Base-by-base conservation (phyloP, 495 filamentous ascomycete genomes). In the Lineolata rhizophorae region DNA sequence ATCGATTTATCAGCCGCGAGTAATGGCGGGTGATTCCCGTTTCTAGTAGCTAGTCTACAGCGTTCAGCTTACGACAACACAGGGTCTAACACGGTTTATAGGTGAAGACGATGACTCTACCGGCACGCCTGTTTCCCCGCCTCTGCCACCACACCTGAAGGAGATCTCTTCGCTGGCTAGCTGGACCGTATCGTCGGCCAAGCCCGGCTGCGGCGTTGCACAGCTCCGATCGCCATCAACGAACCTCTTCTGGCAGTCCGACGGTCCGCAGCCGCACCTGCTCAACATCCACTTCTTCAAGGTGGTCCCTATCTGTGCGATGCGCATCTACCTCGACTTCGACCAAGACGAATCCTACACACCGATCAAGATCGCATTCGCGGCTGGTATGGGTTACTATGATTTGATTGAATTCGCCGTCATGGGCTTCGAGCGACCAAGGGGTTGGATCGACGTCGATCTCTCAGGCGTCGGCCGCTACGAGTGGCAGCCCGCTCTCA, bases 281-380 rank as follows among this genome's bases (percentile, higher is more conserved):
- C 64, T 97, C 16, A 92, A 77, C 21, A 71, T 93, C 12, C 85
- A 95, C 52, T 97, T 97, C 55, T 75, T 87, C 55, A 90, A 91
- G 46, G 63, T 83, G 5, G 87, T 94, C 29, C 71, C 71, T 30
- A 76, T 97, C 31, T 72, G 76, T 4, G 65, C 66, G 11, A 71
- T 97, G 18, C 64, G 85, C 10, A 70, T 97, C 19, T 87, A 77
- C 42, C 70, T 95, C 20, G 81, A 95, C 55, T 93, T 85, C 48
- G 70, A 75, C 30, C 60, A 74, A 12, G 87, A 97, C 53, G 87
- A 97, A 56, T 80, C 72, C 20, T 97, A 97, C 53, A 97, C 87
- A n/a, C 87, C 87, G 2, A 94, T 84, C 1, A 74, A 79, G 41
- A 84, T 97, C 43, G 58, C 69, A 6, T 78, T 94, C 41, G 61